A percentile compares a stretch with the other conserved stretches of the same genome.
These are phyloP conservation scores for Hypoxylon crocopeplum DNA, from an alignment of 495 filamentous ascomycete genomes.

Conservation along the genomic window DNA sequence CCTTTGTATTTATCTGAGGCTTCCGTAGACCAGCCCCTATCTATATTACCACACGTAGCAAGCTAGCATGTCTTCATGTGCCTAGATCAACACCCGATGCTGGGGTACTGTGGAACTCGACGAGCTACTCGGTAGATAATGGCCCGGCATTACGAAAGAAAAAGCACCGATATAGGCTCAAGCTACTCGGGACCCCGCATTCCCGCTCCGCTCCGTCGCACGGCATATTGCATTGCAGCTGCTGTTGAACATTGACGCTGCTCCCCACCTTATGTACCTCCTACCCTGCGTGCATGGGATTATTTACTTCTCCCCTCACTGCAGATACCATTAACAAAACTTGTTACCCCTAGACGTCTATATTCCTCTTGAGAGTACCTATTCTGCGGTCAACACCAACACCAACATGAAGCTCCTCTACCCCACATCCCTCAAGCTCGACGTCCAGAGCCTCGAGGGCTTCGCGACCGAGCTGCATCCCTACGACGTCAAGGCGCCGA, in stretches of 20 bases:
- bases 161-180: conserved; percentile 18
- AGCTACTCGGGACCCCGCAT: conserved; percentile 21
- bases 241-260: background rate
- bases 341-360: background rate
- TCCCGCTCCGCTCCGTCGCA: conserved; percentile 5
- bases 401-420: conserved; percentile 66
- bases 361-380: too few relatives aligned
- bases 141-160: conserved; percentile 13
- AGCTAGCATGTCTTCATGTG: background rate
- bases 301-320: too few relatives aligned
- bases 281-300: too few relatives aligned
- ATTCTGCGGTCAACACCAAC: too few relatives aligned
- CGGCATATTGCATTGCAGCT: conserved; percentile 17
- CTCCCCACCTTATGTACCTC: too few relatives aligned
- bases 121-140: conserved; percentile 29
- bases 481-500: conserved; percentile 60
- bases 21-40: too few relatives aligned
- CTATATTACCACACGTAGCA: too few relatives aligned
- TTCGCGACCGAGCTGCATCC: conserved; percentile 59
- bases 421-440: conserved; percentile 62
- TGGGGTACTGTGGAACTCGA: conserved; percentile 3
- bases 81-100: background rate
- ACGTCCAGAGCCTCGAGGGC: conserved; percentile 56
- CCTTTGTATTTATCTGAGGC: too few relatives aligned
- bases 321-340: too few relatives aligned